These are phyloP conservation scores for Ramaria sp. DNA, from an alignment of 768 basidiomycete species.

Conservation along the genomic window DNA sequence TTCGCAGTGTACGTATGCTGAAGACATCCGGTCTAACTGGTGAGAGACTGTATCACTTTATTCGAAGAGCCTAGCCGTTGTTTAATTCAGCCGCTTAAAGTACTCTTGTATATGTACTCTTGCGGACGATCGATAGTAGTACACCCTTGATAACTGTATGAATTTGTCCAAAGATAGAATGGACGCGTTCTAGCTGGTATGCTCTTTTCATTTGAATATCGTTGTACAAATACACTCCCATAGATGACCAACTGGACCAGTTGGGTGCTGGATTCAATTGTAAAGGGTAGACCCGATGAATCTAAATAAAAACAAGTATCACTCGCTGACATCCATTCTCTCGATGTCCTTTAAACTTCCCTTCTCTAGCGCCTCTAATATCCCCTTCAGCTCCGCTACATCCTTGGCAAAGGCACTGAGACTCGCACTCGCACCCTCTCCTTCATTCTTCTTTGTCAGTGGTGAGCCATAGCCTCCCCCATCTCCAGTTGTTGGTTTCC, in stretches of 20 bases:
- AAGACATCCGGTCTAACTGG: too few species aligned
- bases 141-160: background rate
- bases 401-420: constrained; percentile 57
- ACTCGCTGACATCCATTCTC: constrained; percentile 4
- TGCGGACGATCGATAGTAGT: too few species aligned
- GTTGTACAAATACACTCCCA: too few species aligned
- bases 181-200: too few species aligned
- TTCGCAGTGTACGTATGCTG: background rate
- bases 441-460: constrained; percentile 24
- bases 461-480: constrained; percentile 21
- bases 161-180: background rate
- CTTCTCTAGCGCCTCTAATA: constrained; percentile 36
- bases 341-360: constrained; percentile 12
- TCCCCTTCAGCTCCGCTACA: constrained; percentile 55
- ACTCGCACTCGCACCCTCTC: constrained; percentile 31
- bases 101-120: too few species aligned
- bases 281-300: background rate
- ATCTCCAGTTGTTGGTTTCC: constrained; percentile 42
- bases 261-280: too few species aligned
- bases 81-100: too few species aligned
- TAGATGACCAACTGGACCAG: too few species aligned
- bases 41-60: too few species aligned
- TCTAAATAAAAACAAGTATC: background rate
- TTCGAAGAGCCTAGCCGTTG: too few species aligned
- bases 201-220: too few species aligned